phyloP scores from a whole-genome alignment of 768 basidiomycete genomes.

The Neoboletus subvelutipes region DNA sequence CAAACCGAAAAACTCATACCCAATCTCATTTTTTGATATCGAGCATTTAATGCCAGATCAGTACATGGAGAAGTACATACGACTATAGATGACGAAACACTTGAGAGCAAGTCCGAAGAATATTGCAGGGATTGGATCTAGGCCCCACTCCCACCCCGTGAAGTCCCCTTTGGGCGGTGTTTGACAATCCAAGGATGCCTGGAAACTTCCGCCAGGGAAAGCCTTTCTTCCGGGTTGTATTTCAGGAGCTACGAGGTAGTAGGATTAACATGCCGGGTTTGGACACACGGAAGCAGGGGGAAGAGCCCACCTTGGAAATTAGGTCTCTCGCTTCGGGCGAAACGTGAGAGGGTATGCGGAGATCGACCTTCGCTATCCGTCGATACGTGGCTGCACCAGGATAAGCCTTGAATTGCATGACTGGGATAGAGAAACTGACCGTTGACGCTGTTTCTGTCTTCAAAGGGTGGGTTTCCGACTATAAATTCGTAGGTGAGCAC shows the following conservation, averaged over 20 bases:
- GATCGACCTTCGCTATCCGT: slow-evolving; percentile 85
- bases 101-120: not conserved
- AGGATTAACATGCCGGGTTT: slow-evolving; percentile 13
- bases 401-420: slow-evolving; percentile 8
- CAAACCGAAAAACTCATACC: too few species aligned
- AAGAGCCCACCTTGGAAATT: slow-evolving; percentile 39
- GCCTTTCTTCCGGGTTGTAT: slow-evolving; percentile 73
- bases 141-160: slow-evolving; percentile 27
- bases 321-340: slow-evolving; percentile 46
- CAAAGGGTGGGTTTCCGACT: slow-evolving; percentile 81
- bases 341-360: slow-evolving; percentile 45
- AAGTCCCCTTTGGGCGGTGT: slow-evolving; percentile 52
- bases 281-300: not conserved
- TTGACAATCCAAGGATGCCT: slow-evolving; percentile 86
- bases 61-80: slow-evolving; percentile 21
- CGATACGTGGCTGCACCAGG: slow-evolving; percentile 73
- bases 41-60: slow-evolving; percentile 1
- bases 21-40: not conserved
- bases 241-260: slow-evolving; percentile 64
- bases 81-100: slow-evolving; percentile 10
- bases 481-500: slow-evolving; percentile 97
- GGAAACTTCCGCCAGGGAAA: slow-evolving; percentile 72
- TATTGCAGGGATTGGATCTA: slow-evolving; percentile 3
- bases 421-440: slow-evolving; percentile 46
- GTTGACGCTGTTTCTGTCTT: slow-evolving; percentile 74